Evolutionary conservation across 129 eudicot species (phyloP), one percentile per base, ranked within the genome.

Genomic region (Sambucus nigra): DNA sequence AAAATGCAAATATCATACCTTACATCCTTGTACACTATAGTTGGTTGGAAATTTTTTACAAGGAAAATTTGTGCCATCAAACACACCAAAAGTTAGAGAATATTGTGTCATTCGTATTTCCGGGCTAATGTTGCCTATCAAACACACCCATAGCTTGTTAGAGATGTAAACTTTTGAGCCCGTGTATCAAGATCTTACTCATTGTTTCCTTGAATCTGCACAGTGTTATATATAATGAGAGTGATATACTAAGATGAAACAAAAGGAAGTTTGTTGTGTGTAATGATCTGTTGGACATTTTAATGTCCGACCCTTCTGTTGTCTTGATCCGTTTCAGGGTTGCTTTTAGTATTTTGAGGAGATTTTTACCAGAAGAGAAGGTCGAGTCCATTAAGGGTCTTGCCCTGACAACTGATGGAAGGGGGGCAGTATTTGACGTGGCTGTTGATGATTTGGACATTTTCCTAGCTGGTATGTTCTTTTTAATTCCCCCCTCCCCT

Each of bases 351-450:
- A 44, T 73, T 0, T 70, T 88, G 68, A 69, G 95, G 80, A 85
- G 95, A 76, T 81, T 84, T 55, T n/a, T 89, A 16, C 95, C 88
- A 5, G 94, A 84, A 52, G 95, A 89, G 54, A 84, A 84, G 61
- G 92, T 81, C 2, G 95, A 85, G 57, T 58, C 86, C 12, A 55
- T 89, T 38, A 73, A 71, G 65, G 97, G 95, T 45, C 88, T 89
- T 60, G 73, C 93, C 17, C 51, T 89, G 49, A 89, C 94, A 3
- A 83, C 85, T 61, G 97, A 89, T 67, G 88, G 87, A 35, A 85
- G 40, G 31, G 92, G 94, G 32, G 88, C 94, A 0, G 83, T 89
- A 7, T 85, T 89, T 58, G 94, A 89, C 66, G 93, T 84, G 25
- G 67, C 86, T 54, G 72, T 55, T 20, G 80, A 45, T 23, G 97